Evolutionary conservation across 306 rosid species (phyloP).

Genomic region (Cucurbita moschata): DNA sequence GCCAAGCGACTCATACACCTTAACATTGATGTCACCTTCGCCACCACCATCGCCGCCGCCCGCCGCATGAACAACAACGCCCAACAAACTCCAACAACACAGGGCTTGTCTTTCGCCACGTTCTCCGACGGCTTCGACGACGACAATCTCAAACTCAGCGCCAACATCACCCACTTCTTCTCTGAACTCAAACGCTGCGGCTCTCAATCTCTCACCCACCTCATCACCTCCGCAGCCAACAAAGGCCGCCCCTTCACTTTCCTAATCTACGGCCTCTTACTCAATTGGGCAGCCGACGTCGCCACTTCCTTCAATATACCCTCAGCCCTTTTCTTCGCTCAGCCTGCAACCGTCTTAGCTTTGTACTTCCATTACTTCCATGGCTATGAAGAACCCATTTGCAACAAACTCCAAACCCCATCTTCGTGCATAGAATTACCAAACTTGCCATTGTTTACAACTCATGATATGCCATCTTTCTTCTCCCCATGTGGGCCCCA

Average conservation of each 20-base stretch:
- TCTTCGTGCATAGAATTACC: conserved; percentile 3
- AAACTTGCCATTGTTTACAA: conserved; percentile 11
- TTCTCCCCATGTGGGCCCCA: background rate
- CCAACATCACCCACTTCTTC: background rate
- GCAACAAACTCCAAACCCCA: background rate
- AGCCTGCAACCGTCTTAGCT: conserved; percentile 23
- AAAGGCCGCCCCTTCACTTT: conserved; percentile 21
- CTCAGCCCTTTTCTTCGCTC: conserved; percentile 16
- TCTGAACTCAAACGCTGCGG: conserved; percentile 20
- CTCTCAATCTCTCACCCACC: conserved; percentile 1
- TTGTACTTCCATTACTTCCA: conserved; percentile 28
- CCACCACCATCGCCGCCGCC: background rate
- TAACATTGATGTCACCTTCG: background rate
- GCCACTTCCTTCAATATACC: conserved; percentile 26
- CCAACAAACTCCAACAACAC: background rate
- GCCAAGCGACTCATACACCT: background rate
- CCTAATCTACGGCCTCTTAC: conserved; percentile 12
- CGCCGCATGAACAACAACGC: conserved; percentile 11
- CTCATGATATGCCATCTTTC: conserved; percentile 22
- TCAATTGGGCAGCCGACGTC: conserved; percentile 23
- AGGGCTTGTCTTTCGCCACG: conserved; percentile 13
- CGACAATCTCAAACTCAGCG: background rate
- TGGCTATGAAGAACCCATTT: conserved; percentile 6
- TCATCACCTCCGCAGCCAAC: conserved; percentile 1
- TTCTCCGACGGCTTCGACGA: conserved; percentile 46